These are phyloP conservation scores for Aspergillus clavatus DNA, from an alignment of 2,329 filamentous ascomycete genomes.

Conservation along the genomic window DNA sequence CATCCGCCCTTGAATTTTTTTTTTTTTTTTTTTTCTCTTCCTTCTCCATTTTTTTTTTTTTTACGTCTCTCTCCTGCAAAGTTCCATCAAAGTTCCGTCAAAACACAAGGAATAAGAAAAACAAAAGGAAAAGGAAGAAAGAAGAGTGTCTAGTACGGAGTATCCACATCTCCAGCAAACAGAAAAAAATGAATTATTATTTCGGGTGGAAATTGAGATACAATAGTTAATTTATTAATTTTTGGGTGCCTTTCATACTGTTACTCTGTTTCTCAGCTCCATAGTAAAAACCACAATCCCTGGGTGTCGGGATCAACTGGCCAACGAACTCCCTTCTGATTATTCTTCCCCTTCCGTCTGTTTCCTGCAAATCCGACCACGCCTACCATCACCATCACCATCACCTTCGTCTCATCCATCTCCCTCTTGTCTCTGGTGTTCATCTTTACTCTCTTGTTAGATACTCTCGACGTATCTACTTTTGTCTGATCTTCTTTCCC, in stretches of 20 bases:
- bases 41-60: conserved; percentile 8
- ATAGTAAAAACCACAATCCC: conserved; percentile 1
- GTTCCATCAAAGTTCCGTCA: no score
- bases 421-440: conserved; percentile 3
- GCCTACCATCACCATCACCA: conserved; percentile 3
- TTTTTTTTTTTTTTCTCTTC: conserved; percentile 11
- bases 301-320: conserved; percentile 7
- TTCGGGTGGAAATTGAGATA: no score
- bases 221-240: conserved; percentile 14
- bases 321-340: conserved; percentile 15
- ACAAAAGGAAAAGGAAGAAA: conserved; percentile 6
- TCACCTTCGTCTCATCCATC: conserved; percentile 4
- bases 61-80: conserved; percentile 11
- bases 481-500: conserved; percentile 12
- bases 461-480: neutral
- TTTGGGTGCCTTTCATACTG: no score
- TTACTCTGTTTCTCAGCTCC: no score
- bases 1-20: conserved; percentile 14
- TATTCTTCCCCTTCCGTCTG: conserved; percentile 7
- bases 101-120: conserved; percentile 12
- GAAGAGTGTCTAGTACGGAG: no score
- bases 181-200: no score
- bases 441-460: no score
- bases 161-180: no score
- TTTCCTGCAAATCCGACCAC: neutral